Evolutionary conservation across 164 flowering plant genomes (phyloP).

Genomic region (Buxus sempervirens): DNA sequence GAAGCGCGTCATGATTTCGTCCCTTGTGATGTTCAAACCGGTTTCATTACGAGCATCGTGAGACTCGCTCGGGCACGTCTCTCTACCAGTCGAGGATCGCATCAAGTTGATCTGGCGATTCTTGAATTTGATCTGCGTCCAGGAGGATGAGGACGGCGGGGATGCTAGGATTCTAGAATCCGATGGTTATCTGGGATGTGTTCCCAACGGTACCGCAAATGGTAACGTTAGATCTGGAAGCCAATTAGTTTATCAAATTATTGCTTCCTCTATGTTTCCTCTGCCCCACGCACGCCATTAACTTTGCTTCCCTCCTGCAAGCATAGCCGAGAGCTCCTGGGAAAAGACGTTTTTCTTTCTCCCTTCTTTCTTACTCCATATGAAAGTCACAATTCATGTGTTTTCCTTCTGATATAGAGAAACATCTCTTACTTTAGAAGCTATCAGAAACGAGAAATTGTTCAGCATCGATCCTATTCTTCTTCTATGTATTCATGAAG

Average conservation of each 20-base stretch:
- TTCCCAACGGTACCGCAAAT: no score
- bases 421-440: no score
- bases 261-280: neutral
- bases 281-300: neutral
- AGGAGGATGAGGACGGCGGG: neutral
- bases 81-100: no score
- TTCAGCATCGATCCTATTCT: no score
- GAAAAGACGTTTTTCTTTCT: slow-evolving; percentile 2
- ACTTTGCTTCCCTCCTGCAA: slow-evolving; percentile 16
- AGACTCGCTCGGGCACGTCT: no score
- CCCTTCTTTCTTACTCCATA: neutral
- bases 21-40: no score
- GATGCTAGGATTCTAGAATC: neutral
- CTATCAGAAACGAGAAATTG: no score
- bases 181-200: neutral
- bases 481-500: no score
- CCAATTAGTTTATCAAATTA: neutral
- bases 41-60: no score
- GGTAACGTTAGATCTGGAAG: no score
- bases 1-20: no score
- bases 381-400: neutral
- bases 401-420: no score
- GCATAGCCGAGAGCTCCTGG: slow-evolving; percentile 6
- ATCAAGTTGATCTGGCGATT: neutral
- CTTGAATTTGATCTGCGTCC: neutral